Conservation (phyloP, 2,329 filamentous ascomycete species). For the Hysterium pulicare region DNA sequence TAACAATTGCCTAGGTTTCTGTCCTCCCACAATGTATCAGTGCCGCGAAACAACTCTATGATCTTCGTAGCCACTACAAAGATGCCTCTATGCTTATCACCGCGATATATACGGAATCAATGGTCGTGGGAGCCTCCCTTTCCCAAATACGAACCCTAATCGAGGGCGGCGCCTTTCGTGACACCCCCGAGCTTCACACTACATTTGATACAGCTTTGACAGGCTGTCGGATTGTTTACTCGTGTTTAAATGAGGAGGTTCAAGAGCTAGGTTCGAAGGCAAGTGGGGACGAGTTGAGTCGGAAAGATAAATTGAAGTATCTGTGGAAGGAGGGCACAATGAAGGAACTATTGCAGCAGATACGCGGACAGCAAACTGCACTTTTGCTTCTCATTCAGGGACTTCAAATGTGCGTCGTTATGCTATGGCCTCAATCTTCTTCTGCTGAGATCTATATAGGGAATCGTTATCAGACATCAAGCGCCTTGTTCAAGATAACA, state of each 20-base stretch:
- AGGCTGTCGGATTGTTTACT: constrained; percentile 31
- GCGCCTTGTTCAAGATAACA: constrained; percentile 27
- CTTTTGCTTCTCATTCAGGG: constrained; percentile 31
- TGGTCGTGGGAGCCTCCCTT: constrained; percentile 31
- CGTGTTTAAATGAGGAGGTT: constrained; percentile 31
- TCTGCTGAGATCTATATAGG: constrained; percentile 7
- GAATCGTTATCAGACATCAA: constrained; percentile 32
- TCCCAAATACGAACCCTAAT: constrained; percentile 29
- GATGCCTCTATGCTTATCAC: constrained; percentile 30
- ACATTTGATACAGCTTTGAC: constrained; percentile 32
- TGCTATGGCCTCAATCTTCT: no score
- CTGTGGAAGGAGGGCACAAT: constrained; percentile 33
- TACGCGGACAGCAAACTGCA: constrained; percentile 32
- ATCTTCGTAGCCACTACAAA: constrained; percentile 26
- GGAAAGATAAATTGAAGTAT: constrained; percentile 25
- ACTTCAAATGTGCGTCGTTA: constrained; percentile 24
- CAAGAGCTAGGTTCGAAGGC: constrained; percentile 19
- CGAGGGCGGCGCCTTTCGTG: constrained; percentile 22
- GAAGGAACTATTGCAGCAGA: constrained; percentile 31
- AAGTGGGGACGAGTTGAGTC: constrained; percentile 17
- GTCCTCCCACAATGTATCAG: constrained; percentile 23
- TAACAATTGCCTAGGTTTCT: no score
- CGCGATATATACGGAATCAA: constrained; percentile 32
- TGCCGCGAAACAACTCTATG: constrained; percentile 29
- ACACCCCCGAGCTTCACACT: constrained; percentile 27